phyloP scores from a whole-genome alignment of 225 moss, liverwort and hornwort species.

The Lunularia cruciata region DNA sequence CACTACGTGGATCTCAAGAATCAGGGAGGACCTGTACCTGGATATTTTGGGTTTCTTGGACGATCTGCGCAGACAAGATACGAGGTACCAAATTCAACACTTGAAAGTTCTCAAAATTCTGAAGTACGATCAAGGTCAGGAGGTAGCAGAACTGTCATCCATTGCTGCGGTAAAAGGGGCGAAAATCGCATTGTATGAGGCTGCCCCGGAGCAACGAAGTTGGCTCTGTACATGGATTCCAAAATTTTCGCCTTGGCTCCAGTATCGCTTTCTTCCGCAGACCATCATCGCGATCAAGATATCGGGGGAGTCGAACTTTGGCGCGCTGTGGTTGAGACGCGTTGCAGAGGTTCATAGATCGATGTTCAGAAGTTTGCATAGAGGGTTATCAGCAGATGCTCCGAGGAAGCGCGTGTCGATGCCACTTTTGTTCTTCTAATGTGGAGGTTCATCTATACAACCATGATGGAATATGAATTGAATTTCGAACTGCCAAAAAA shows the following conservation, averaged over 20 bases:
- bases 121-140: neutral
- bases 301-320: neutral
- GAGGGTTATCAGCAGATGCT: neutral
- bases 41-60: neutral
- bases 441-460: conserved; percentile 11
- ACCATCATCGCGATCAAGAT: neutral
- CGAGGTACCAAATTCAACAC: neutral
- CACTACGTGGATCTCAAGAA: neutral
- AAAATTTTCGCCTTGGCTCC: neutral
- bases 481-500: no score
- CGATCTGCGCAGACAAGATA: neutral
- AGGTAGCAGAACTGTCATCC: neutral
- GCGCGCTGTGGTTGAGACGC: neutral
- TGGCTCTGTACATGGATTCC: neutral
- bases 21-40: conserved; percentile 2
- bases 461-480: neutral
- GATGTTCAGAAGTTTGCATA: neutral
- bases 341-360: neutral
- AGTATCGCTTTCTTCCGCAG: conserved; percentile 1
- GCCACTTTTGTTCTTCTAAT: conserved; percentile 6
- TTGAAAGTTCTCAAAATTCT: neutral
- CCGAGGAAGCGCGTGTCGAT: neutral
- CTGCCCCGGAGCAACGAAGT: neutral
- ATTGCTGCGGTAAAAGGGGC: neutral
- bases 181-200: neutral